Conservation (phyloP, 192 early-diverging fungal genomes). For the Backusella tuberculispora region DNA sequence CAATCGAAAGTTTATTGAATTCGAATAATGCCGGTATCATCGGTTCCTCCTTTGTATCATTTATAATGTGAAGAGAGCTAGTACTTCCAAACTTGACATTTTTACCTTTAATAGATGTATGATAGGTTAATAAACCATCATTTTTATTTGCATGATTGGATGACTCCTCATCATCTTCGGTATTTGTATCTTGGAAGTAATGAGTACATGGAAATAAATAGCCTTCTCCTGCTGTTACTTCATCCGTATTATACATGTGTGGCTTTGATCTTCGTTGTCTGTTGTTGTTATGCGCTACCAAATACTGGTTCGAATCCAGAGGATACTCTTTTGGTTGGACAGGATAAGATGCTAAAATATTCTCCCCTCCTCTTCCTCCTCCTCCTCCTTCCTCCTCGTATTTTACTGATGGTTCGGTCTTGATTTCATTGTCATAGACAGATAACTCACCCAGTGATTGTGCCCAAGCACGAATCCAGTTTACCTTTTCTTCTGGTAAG, state of each 20-base stretch:
- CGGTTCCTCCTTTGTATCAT: background rate
- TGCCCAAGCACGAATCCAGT: slow-evolving; percentile 32
- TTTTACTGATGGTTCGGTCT: background rate
- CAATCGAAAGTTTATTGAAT: background rate
- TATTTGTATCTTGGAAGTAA: slow-evolving; percentile 16
- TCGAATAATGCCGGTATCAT: background rate
- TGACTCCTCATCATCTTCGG: background rate
- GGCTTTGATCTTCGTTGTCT: background rate
- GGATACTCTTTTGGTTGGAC: background rate
- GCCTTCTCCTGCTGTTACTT: too few relatives aligned
- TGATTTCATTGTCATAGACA: slow-evolving; percentile 25
- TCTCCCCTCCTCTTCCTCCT: too few relatives aligned
- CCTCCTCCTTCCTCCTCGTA: background rate
- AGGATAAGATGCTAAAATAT: background rate
- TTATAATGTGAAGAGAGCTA: background rate
- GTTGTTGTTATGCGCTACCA: slow-evolving; percentile 3
- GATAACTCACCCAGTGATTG: slow-evolving; percentile 28
- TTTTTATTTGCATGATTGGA: slow-evolving; percentile 6
- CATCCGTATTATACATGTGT: background rate
- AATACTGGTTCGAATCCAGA: background rate
- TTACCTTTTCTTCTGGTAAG: slow-evolving; percentile 18
- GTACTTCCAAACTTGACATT: background rate
- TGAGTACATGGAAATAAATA: background rate
- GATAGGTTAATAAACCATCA: background rate
- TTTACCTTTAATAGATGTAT: background rate